Evolutionary conservation across 2,329 filamentous ascomycete genomes (phyloP), one percentile per base, ranked within the genome.

Genomic region (Berkeleyomyces rouxiae): DNA sequence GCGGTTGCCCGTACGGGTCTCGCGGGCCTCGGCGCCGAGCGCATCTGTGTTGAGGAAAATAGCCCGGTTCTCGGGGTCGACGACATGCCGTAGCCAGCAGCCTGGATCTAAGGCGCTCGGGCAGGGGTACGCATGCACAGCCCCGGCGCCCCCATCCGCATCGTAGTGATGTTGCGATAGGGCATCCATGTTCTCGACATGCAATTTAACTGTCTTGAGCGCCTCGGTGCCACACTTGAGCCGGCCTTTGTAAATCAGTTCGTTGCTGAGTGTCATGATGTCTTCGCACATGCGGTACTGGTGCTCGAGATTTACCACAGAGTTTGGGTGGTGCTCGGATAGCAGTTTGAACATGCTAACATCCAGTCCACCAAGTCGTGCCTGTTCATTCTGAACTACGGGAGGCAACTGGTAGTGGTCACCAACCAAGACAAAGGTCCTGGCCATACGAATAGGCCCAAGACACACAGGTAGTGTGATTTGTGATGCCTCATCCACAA

Each of bases 221-320:
- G 81, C 78, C 57, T 86, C 79, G 3, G 85, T 95, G 33, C 93
- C 93, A 70, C 93, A 99, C 69, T 93, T 92, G 44, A 99, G 79
- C 43, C 85, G 82, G 3, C 91, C 92, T n/a, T 85, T 79, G 74
- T 99, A 99, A 69, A 99, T 96, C 63, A 99, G 80, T 1, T 82
- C 87, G 72, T 96, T 99, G 66, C 90, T 95, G 11, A 99, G 80
- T 1, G 86, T 81, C 92, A 97, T 97, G 65, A 99, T 88, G 66
- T 99, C 93, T 67, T 93, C 88, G 69, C 90, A 96, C 93, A 99
- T 99, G 65, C 93, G 89, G 71, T 99, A 99, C 71, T 99, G 93
- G 69, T 96, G 90, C 69, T 93, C 90, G 1, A 99, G 81, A 66
- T 88, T 95, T 66, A 95, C 89, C 1, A 99, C 91, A 0, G 90